phyloP scores from a whole-genome alignment of 768 basidiomycete genomes.

The Kwoniella shandongensis region DNA sequence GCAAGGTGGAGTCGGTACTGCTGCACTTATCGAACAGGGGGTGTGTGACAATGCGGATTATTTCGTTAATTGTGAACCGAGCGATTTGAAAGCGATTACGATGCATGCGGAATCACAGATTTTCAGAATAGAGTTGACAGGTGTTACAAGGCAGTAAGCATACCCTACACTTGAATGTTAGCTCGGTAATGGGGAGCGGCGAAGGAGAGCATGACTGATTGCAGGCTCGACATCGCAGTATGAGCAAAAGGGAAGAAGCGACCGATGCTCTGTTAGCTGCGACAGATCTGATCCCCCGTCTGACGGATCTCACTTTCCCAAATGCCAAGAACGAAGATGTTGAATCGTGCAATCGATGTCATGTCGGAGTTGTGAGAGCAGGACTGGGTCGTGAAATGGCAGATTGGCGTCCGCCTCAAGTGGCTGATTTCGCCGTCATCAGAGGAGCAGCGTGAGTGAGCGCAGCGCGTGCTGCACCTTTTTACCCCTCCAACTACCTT shows the following conservation, averaged over 20 bases:
- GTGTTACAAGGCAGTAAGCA: slow-evolving; percentile 27
- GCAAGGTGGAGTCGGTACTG: slow-evolving; percentile 28
- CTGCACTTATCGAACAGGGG: slow-evolving; percentile 24
- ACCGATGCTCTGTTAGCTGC: slow-evolving; percentile 17
- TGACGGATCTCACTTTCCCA: slow-evolving; percentile 15
- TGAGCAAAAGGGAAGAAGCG: slow-evolving; percentile 26
- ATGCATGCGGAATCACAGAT: slow-evolving; percentile 25
- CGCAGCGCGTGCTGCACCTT: too few species aligned
- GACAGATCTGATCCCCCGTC: slow-evolving; percentile 15
- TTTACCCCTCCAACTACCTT: too few species aligned
- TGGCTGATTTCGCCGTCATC: slow-evolving; percentile 20
- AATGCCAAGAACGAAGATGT: slow-evolving; percentile 25
- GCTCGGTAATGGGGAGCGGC: neutral
- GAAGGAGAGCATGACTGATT: neutral
- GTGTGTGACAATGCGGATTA: slow-evolving; percentile 17
- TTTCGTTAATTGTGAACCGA: slow-evolving; percentile 30
- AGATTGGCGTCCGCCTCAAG: slow-evolving; percentile 24
- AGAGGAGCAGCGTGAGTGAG: slow-evolving; percentile 19
- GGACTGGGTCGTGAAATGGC: slow-evolving; percentile 19
- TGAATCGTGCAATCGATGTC: slow-evolving; percentile 17
- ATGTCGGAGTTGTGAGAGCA: slow-evolving; percentile 11
- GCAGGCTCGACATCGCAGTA: slow-evolving; percentile 1
- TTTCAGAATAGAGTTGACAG: slow-evolving; percentile 22
- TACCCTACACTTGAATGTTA: neutral
- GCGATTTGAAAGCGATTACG: slow-evolving; percentile 26